Percentiles rank a stretch among this genome's conserved stretches.
phyloP scores from a whole-genome alignment of 805 yeast species.

The Starmerella riodocensis region DNA sequence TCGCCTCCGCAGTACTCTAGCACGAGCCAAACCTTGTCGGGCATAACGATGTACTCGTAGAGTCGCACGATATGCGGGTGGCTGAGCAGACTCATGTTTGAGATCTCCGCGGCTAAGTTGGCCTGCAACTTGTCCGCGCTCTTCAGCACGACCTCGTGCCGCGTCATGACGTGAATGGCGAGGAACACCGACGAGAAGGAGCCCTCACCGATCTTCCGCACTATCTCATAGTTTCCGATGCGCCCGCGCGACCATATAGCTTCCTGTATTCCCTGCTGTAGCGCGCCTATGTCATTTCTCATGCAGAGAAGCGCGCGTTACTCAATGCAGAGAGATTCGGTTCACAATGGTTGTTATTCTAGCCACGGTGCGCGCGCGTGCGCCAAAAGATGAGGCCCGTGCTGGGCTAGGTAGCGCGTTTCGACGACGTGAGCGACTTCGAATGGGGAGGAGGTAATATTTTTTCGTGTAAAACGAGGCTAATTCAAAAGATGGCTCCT shows the following conservation, averaged over 20 bases:
- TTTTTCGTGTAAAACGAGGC: too few species aligned
- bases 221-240: conserved; percentile 69
- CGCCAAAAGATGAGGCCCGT: too few species aligned
- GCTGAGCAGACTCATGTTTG: conserved; percentile 69
- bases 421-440: too few species aligned
- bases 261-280: conserved; percentile 15
- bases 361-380: too few species aligned
- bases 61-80: conserved; percentile 75
- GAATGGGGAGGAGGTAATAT: too few species aligned
- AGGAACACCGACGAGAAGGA: conserved; percentile 78
- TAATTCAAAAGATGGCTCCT: too few species aligned
- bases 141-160: conserved; percentile 67
- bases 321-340: too few species aligned
- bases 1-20: conserved; percentile 67
- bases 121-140: conserved; percentile 67
- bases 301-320: neutral
- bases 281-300: conserved; percentile 10
- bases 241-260: conserved; percentile 2
- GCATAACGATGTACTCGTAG: conserved; percentile 76
- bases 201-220: conserved; percentile 76
- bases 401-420: too few species aligned
- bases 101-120: conserved; percentile 78
- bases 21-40: conserved; percentile 69
- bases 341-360: too few species aligned
- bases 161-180: conserved; percentile 64